A percentile compares a stretch with the other conserved stretches of the same genome.
These are phyloP conservation scores for Hypoxylon sp. DNA, from an alignment of 2,329 filamentous ascomycete genomes.

Conservation along the genomic window DNA sequence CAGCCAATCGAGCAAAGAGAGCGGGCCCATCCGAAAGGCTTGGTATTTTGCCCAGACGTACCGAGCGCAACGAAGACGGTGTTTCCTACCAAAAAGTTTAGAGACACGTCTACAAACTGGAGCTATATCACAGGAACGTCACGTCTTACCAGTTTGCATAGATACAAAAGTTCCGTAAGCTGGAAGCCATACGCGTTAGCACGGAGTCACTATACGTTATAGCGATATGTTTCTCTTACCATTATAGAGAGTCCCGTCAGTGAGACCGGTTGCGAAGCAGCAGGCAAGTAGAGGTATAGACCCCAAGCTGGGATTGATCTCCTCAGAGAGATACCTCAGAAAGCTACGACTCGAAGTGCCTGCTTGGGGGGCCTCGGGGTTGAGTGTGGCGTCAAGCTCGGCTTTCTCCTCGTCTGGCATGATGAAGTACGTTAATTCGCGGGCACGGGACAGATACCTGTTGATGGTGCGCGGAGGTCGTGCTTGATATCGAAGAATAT, in stretches of 20 bases:
- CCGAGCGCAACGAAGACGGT: constrained; percentile 61
- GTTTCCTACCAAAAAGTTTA: constrained; percentile 52
- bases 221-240: constrained; percentile 34
- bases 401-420: constrained; percentile 49
- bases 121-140: background rate
- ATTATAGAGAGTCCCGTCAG: constrained; percentile 51
- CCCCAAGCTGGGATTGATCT: constrained; percentile 42
- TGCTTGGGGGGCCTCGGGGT: background rate
- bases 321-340: constrained; percentile 41
- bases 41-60: constrained; percentile 58
- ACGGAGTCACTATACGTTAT: background rate
- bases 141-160: constrained; percentile 56
- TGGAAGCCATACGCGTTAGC: constrained; percentile 39
- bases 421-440: background rate
- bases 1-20: constrained; percentile 61
- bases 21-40: constrained; percentile 60
- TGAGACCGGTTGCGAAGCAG: constrained; percentile 51
- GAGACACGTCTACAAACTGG: background rate
- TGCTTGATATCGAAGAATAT: constrained; percentile 11
- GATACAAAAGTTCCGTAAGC: constrained; percentile 61
- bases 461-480: background rate
- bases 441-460: background rate
- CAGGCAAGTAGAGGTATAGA: constrained; percentile 48
- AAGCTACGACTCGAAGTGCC: constrained; percentile 12
- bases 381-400: constrained; percentile 14